Conservation (phyloP, 106 monocot genomes). For the Cymbidium sinense region DNA sequence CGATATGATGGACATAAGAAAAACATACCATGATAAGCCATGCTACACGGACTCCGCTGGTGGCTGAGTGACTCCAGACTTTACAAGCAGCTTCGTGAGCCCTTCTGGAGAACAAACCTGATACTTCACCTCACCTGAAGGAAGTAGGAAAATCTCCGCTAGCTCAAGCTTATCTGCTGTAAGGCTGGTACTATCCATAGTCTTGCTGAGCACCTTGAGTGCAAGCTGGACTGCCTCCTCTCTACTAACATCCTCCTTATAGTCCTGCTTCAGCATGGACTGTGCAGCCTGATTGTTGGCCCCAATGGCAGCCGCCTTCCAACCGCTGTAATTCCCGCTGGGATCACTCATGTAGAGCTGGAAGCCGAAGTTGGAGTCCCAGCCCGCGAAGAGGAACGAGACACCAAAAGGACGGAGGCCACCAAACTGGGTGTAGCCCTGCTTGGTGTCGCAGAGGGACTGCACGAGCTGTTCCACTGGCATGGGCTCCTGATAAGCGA, state of each 20-base stretch:
- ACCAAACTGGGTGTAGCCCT: slow-evolving; percentile 91
- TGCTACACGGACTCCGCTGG: slow-evolving; percentile 18
- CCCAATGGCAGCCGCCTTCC: slow-evolving; percentile 90
- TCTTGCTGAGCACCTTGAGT: slow-evolving; percentile 87
- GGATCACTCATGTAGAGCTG: slow-evolving; percentile 94
- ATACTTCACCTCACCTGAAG: slow-evolving; percentile 62
- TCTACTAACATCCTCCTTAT: slow-evolving; percentile 66
- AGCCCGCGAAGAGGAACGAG: slow-evolving; percentile 82
- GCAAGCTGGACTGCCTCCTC: slow-evolving; percentile 76
- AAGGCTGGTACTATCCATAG: slow-evolving; percentile 90
- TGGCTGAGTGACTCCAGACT: slow-evolving; percentile 67
- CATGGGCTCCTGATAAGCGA: slow-evolving; percentile 88
- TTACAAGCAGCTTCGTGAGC: slow-evolving; percentile 60
- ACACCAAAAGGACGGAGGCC: slow-evolving; percentile 88
- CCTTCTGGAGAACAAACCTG: slow-evolving; percentile 62
- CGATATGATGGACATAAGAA: not conserved
- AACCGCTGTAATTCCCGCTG: slow-evolving; percentile 78
- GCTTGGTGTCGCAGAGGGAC: slow-evolving; percentile 89
- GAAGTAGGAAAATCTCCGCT: slow-evolving; percentile 53
- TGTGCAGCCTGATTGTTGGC: slow-evolving; percentile 91
- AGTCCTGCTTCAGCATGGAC: slow-evolving; percentile 94
- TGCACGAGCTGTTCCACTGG: slow-evolving; percentile 93
- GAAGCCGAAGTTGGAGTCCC: slow-evolving; percentile 78
- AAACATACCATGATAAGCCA: slow-evolving; percentile 3
- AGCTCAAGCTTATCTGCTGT: slow-evolving; percentile 90